phyloP scores from a whole-genome alignment of 495 filamentous ascomycete genomes.

The Xylaria curta region DNA sequence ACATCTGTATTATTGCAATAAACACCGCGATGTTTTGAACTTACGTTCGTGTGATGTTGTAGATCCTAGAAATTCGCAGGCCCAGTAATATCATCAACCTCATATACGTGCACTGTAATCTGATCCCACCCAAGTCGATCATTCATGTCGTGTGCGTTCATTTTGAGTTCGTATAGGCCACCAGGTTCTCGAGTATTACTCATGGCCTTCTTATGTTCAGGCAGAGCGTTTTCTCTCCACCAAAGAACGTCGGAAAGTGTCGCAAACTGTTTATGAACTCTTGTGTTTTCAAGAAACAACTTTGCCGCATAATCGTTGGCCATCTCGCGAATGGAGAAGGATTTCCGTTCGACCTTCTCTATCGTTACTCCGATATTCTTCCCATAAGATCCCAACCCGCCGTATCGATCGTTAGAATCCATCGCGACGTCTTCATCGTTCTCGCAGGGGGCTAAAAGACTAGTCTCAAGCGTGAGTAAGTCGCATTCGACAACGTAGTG shows the following conservation, averaged over 20 bases:
- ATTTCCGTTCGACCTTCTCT: constrained; percentile 6
- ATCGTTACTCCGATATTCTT: not conserved
- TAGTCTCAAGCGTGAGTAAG: not conserved
- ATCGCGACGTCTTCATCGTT: constrained; percentile 10
- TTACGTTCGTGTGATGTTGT: not conserved
- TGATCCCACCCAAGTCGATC: constrained; percentile 13
- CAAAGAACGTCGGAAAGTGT: not conserved
- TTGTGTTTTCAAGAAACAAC: constrained; percentile 6
- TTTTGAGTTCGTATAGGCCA: constrained; percentile 12
- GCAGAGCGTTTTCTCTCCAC: constrained; percentile 17
- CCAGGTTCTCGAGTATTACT: not conserved
- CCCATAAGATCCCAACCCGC: not conserved
- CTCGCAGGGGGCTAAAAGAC: not conserved
- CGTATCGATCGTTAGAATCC: not conserved
- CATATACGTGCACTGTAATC: constrained; percentile 10
- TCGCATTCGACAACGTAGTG: constrained; percentile 24
- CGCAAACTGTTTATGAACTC: not conserved
- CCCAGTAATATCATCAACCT: constrained; percentile 23
- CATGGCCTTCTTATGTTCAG: not conserved
- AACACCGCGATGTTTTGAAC: no score
- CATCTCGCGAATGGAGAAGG: constrained; percentile 16
- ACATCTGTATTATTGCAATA: no score
- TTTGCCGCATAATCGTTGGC: constrained; percentile 21
- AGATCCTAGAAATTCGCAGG: constrained; percentile 19
- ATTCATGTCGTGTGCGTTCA: constrained; percentile 8